These are phyloP conservation scores for Babesia bigemina DNA, from an alignment of 169 alveolate genomes.

Conservation along the genomic window DNA sequence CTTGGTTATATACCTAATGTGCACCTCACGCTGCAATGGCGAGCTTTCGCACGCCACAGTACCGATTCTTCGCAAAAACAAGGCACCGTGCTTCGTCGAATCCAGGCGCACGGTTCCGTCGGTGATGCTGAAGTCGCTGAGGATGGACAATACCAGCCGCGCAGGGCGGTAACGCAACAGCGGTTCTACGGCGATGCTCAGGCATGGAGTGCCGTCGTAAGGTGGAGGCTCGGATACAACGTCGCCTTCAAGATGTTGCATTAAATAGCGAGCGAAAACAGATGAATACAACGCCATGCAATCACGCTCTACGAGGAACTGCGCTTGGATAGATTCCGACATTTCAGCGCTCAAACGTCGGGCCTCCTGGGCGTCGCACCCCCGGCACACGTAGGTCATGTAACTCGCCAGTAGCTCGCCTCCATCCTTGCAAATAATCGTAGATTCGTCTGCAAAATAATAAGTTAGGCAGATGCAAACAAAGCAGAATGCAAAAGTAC, in stretches of 20 bases:
- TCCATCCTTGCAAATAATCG: background rate
- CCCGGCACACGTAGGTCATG: conserved; percentile 48
- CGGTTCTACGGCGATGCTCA: background rate
- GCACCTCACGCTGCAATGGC: conserved; percentile 45
- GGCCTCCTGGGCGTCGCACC: conserved; percentile 33
- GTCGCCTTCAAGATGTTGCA: background rate
- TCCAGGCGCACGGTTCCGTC: conserved; percentile 26
- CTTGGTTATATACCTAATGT: conserved; percentile 29
- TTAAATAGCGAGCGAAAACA: conserved; percentile 2
- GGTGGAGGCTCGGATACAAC: background rate
- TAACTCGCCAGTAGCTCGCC: conserved; percentile 32
- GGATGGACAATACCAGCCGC: background rate
- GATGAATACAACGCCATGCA: conserved; percentile 40
- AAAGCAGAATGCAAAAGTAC: background rate
- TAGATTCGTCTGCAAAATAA: background rate
- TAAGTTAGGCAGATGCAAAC: background rate
- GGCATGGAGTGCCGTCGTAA: conserved; percentile 1
- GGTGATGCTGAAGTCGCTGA: conserved; percentile 28
- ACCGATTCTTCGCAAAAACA: conserved; percentile 16
- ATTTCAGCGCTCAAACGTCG: conserved; percentile 1
- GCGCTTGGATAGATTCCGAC: conserved; percentile 59
- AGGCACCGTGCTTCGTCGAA: background rate
- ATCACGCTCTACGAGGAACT: conserved; percentile 52
- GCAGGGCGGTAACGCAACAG: conserved; percentile 4
- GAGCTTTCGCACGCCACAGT: conserved; percentile 12